phyloP scores from a whole-genome alignment of 2,329 filamentous ascomycete genomes.

The Ophiostoma ulmi region DNA sequence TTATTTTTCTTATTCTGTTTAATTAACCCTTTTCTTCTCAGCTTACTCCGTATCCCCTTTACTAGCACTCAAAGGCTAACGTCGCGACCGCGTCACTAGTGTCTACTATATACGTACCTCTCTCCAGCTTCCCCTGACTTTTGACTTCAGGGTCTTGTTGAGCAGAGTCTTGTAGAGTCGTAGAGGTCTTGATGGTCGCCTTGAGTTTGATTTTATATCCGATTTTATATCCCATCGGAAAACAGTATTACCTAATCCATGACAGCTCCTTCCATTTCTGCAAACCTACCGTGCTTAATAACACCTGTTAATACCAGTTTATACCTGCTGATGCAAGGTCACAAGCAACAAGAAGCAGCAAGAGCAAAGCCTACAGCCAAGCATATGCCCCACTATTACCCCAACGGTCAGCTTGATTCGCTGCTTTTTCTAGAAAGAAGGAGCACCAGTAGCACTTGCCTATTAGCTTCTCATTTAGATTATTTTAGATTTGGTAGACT shows the following conservation, averaged over 20 bases:
- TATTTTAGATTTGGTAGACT: background rate
- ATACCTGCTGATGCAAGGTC: background rate
- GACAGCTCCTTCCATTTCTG: background rate
- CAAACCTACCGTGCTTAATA: background rate
- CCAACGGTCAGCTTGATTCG: background rate
- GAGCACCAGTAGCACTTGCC: background rate
- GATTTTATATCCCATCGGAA: too few species aligned
- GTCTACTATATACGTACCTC: background rate
- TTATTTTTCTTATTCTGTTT: background rate
- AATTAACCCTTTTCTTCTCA: too few species aligned
- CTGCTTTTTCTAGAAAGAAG: background rate
- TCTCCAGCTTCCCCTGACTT: background rate
- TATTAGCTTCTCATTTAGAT: background rate
- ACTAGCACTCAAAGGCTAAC: background rate
- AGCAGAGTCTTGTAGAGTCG: background rate
- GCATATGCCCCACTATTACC: background rate
- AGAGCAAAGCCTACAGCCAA: background rate
- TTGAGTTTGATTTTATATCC: background rate
- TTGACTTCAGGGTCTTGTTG: background rate
- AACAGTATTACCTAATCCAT: background rate
- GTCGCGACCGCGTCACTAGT: conserved; percentile 5
- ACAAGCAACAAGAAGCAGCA: background rate
- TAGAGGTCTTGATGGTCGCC: background rate
- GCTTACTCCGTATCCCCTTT: background rate
- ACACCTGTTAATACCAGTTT: background rate